Conservation (phyloP, 441 rosid genomes). For the Breynia disticha region DNA sequence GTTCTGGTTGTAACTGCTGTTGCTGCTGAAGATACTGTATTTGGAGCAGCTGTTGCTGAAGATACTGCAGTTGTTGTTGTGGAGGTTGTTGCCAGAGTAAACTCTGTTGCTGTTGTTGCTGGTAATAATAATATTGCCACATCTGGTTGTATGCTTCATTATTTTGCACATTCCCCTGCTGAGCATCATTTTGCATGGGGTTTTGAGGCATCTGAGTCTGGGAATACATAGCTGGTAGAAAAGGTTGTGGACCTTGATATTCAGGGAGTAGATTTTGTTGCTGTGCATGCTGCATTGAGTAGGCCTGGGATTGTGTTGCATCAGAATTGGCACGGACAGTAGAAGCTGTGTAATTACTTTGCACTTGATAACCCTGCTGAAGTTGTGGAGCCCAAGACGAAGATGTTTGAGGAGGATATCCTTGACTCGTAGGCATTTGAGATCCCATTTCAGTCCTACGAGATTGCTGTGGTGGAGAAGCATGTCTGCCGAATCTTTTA, state of each 20-base stretch:
- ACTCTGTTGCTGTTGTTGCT: conserved; percentile 50
- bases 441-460: conserved; percentile 18
- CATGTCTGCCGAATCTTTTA: conserved; percentile 27
- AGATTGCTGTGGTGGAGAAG: conserved; percentile 20
- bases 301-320: conserved; percentile 19
- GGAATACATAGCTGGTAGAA: conserved; percentile 28
- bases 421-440: conserved; percentile 19
- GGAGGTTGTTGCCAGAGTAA: conserved; percentile 27
- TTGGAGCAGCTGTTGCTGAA: conserved; percentile 29
- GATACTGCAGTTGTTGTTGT: conserved; percentile 32
- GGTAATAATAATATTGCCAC: conserved; percentile 72
- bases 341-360: conserved; percentile 22
- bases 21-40: conserved; percentile 26
- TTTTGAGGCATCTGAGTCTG: conserved; percentile 39
- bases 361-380: conserved; percentile 28
- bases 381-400: conserved; percentile 20
- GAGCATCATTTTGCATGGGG: conserved; percentile 37
- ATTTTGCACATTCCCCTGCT: conserved; percentile 34
- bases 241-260: conserved; percentile 23
- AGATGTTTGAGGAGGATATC: conserved; percentile 23
- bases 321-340: conserved; percentile 21
- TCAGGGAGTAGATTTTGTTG: conserved; percentile 28
- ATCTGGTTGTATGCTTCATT: conserved; percentile 51
- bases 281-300: conserved; percentile 29
- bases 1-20: conserved; percentile 18